These are phyloP conservation scores for Micractinium sp. DNA, from an alignment of 139 green algal genomes.

Conservation along the genomic window DNA sequence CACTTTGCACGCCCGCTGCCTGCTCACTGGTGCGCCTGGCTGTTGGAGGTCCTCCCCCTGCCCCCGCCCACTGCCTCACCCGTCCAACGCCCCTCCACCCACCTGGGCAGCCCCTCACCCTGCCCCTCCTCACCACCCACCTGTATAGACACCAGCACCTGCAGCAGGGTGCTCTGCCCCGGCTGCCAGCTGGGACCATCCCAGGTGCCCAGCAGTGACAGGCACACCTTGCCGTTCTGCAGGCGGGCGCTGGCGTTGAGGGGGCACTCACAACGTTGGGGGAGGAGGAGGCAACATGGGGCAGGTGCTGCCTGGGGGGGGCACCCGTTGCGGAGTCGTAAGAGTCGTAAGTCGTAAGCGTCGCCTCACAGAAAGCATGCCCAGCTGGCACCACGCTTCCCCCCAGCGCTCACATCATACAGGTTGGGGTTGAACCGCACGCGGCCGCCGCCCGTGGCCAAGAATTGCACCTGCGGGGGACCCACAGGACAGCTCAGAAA, in stretches of 20 bases:
- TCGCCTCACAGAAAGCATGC: not conserved
- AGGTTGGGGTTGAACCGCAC: slow-evolving; percentile 84
- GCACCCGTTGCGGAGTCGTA: not conserved
- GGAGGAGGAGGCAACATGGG: too few relatives aligned
- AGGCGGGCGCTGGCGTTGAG: not conserved
- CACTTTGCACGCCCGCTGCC: too few relatives aligned
- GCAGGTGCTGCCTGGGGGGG: not conserved
- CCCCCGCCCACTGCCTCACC: too few relatives aligned
- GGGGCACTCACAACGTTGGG: too few relatives aligned
- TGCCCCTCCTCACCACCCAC: not conserved
- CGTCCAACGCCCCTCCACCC: too few relatives aligned
- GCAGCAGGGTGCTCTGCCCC: slow-evolving; percentile 65
- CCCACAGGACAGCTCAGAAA: too few relatives aligned
- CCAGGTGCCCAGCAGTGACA: slow-evolving; percentile 80
- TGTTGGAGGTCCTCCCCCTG: too few relatives aligned
- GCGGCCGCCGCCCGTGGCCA: slow-evolving; percentile 66
- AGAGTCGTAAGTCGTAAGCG: too few relatives aligned
- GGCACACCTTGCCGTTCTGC: slow-evolving; percentile 64
- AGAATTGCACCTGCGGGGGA: slow-evolving; percentile 59
- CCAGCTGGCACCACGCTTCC: not conserved
- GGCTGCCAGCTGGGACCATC: slow-evolving; percentile 73
- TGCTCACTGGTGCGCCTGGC: too few relatives aligned
- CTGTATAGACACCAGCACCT: slow-evolving; percentile 53
- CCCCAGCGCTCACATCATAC: slow-evolving; percentile 58
- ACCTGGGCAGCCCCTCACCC: too few relatives aligned